Base-by-base conservation (phyloP, 805 yeast species). In the Candida sphagnicola region DNA sequence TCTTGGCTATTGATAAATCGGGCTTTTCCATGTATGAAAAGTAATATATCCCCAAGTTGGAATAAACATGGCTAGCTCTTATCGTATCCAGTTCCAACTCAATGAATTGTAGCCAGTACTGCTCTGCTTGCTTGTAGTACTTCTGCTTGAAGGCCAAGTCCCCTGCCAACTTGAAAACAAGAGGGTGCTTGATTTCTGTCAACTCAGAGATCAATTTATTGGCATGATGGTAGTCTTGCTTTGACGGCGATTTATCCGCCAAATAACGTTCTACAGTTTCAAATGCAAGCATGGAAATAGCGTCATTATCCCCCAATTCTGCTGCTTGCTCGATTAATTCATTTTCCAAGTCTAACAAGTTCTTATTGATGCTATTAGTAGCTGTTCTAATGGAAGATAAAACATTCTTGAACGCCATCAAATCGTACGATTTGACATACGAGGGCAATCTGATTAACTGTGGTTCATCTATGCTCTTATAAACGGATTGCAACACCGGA, bases 261-360 rank as follows among this genome's bases (percentile, higher is more conserved):
- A 33, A 28, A 13, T 42, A 42, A 10, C 65, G 61, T 31, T 46
- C 46, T 19, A 85, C 59, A 1, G 85, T 78, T 35, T 81, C 79
- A 47, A 81, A 87, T 3, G 91, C 78, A 15, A 90, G 57, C 10
- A 85, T 65, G 1, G 91, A 69, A 16, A 89, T 76, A 0, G 96
- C 96, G 57, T 88, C 87, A 45, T 79, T 75, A 50, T 84, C 78
- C 0, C 96, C 96, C 51, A 78, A 51, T 50, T 85, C 95, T 0
- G 95, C 95, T 11, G 95, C 87, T 37, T 73, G 74, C 43, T 88
- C 95, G n/a, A 89, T 73, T 15, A 90, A 57, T 45, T 77, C 80
- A 45, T 80, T 77, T 53, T 89, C 96, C 25, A 87, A 62, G 11
- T 65, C 75, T 4, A 83, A 63, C 15, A 83, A 61, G 43, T 78